Percentiles rank a stretch among this genome's conserved stretches.
Evolutionary conservation across 176 grass and related monocot species (phyloP).

Genomic region (Saccharum spontaneum): DNA sequence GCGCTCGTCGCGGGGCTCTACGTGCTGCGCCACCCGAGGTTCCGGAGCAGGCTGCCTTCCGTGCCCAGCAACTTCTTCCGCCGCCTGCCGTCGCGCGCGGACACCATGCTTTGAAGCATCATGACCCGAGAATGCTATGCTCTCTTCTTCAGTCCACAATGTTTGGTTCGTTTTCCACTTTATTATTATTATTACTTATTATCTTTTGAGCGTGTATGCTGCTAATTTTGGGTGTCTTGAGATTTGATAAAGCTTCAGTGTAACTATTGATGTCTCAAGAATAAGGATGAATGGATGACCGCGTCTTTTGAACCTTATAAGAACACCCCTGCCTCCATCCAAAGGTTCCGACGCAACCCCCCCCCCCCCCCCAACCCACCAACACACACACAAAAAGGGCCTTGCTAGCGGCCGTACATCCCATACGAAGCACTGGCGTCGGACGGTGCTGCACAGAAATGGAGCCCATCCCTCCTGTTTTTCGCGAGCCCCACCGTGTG

Average conservation of each 20-base stretch:
- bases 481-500: no score
- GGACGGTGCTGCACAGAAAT: no score
- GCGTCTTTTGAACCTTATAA: no score
- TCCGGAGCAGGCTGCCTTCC: constrained; percentile 68
- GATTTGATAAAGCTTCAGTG: not conserved
- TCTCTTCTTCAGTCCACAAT: not conserved
- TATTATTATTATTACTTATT: not conserved
- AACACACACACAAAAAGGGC: no score
- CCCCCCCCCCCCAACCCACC: no score
- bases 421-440: no score
- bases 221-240: constrained; percentile 26
- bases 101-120: constrained; percentile 60
- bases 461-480: no score
- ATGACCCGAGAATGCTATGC: not conserved
- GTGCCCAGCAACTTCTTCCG: constrained; percentile 93
- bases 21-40: constrained; percentile 79
- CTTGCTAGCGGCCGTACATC: no score
- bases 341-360: no score
- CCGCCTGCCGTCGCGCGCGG: constrained; percentile 69
- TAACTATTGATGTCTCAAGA: constrained; percentile 8
- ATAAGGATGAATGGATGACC: not conserved
- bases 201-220: not conserved
- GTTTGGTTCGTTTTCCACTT: not conserved
- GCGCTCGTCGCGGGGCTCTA: constrained; percentile 70
- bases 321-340: no score